Evolutionary conservation across 2,329 filamentous ascomycete genomes (phyloP).

Genomic region (Stachybotrys echinatus): DNA sequence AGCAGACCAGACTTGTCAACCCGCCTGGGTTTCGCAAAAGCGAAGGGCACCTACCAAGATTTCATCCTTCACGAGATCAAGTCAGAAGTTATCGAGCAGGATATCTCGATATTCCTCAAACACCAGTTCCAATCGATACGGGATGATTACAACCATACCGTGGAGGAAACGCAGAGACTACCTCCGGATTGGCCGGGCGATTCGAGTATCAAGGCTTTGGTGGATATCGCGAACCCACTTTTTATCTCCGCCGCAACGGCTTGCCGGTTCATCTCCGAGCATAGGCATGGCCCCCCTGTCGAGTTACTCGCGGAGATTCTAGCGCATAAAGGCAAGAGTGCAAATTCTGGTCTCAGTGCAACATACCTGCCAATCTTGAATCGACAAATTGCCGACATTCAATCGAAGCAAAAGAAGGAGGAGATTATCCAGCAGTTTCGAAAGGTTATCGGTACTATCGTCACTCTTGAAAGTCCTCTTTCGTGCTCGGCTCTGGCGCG

Average conservation of each 20-base stretch:
- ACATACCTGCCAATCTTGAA: neutral
- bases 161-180: neutral
- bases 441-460: slow-evolving; percentile 21
- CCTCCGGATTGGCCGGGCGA: slow-evolving; percentile 21
- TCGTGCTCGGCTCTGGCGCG: slow-evolving; percentile 15
- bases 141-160: neutral
- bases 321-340: slow-evolving; percentile 1
- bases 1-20: slow-evolving; percentile 33
- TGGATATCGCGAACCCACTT: slow-evolving; percentile 22
- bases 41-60: slow-evolving; percentile 12
- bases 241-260: slow-evolving; percentile 29
- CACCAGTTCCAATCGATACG: neutral
- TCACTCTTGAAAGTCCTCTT: slow-evolving; percentile 23
- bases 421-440: slow-evolving; percentile 16
- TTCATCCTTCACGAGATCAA: slow-evolving; percentile 31
- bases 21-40: slow-evolving; percentile 23
- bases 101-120: slow-evolving; percentile 27
- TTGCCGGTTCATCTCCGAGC: slow-evolving; percentile 19
- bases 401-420: neutral
- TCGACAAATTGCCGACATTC: neutral
- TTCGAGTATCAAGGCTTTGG: slow-evolving; percentile 8
- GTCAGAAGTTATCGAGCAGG: slow-evolving; percentile 22
- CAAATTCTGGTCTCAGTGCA: neutral
- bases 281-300: slow-evolving; percentile 7
- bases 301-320: slow-evolving; percentile 15